phyloP scores from a whole-genome alignment of 805 yeast species.

The Schizosaccharomyces japonicus region DNA sequence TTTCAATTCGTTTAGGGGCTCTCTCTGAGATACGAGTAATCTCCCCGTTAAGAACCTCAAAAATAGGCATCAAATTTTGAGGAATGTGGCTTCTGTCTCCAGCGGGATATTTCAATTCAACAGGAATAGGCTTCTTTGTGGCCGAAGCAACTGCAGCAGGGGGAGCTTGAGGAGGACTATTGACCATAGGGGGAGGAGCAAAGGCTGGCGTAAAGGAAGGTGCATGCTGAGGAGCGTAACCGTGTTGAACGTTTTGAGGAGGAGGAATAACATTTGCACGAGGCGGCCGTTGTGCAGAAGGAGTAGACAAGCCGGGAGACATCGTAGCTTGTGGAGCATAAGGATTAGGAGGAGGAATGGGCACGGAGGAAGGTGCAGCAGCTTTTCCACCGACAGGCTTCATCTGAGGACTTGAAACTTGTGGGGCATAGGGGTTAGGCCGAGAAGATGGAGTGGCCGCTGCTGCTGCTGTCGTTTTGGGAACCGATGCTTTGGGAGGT shows the following conservation, averaged over 20 bases:
- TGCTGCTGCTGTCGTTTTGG: conserved; percentile 8
- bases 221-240: conserved; percentile 10
- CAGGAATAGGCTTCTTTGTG: conserved; percentile 11
- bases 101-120: conserved; percentile 18
- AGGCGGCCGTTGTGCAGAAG: conserved; percentile 21
- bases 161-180: not conserved
- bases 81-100: conserved; percentile 55
- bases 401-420: conserved; percentile 6
- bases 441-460: conserved; percentile 6
- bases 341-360: conserved; percentile 6
- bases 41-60: conserved; percentile 29
- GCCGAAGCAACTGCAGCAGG: conserved; percentile 5
- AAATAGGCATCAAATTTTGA: conserved; percentile 32
- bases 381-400: conserved; percentile 5
- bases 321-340: conserved; percentile 6
- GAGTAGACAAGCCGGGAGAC: conserved; percentile 7
- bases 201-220: conserved; percentile 9
- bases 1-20: conserved; percentile 34
- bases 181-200: conserved; percentile 11
- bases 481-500: conserved; percentile 8
- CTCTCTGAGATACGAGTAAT: conserved; percentile 41
- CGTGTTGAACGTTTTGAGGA: conserved; percentile 11
- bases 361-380: conserved; percentile 6
- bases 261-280: conserved; percentile 5
- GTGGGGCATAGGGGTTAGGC: conserved; percentile 6